A percentile compares a stretch with the other conserved stretches of the same genome.
These are phyloP conservation scores for Neurospora sp. DNA, from an alignment of 495 filamentous ascomycete genomes.

Conservation along the genomic window DNA sequence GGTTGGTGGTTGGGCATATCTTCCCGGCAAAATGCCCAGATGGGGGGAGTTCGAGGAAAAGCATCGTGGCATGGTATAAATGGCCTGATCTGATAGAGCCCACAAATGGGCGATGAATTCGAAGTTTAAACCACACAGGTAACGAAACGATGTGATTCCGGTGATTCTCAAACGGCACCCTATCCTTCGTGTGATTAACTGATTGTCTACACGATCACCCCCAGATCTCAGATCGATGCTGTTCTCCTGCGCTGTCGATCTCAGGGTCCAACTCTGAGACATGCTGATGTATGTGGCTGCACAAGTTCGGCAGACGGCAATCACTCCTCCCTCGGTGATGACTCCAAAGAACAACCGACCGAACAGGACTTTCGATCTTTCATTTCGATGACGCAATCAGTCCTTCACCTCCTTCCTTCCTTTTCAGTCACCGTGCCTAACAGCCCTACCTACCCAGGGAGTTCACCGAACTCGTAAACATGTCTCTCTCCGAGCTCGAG, in stretches of 20 bases:
- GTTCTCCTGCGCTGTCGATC: background rate
- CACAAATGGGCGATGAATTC: background rate
- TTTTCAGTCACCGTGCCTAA: no score
- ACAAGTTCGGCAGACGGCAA: background rate
- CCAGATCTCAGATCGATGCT: background rate
- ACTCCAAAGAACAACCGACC: background rate
- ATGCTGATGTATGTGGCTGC: background rate
- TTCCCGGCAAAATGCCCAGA: background rate
- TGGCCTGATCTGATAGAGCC: background rate
- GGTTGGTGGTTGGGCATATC: background rate
- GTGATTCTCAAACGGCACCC: background rate
- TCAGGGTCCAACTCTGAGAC: background rate
- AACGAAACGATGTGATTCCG: background rate
- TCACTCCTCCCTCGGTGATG: background rate
- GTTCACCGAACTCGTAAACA: conserved; percentile 62
- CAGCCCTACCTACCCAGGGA: conserved; percentile 9
- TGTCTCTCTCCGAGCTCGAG: conserved; percentile 50
- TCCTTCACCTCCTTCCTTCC: no score
- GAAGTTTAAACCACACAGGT: background rate
- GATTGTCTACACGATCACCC: background rate
- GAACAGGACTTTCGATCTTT: background rate
- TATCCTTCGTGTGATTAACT: background rate
- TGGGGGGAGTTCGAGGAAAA: background rate
- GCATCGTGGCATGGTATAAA: background rate
- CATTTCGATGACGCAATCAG: background rate